phyloP scores from a whole-genome alignment of 495 filamentous ascomycete species.

The Elaphomyces granulatus region DNA sequence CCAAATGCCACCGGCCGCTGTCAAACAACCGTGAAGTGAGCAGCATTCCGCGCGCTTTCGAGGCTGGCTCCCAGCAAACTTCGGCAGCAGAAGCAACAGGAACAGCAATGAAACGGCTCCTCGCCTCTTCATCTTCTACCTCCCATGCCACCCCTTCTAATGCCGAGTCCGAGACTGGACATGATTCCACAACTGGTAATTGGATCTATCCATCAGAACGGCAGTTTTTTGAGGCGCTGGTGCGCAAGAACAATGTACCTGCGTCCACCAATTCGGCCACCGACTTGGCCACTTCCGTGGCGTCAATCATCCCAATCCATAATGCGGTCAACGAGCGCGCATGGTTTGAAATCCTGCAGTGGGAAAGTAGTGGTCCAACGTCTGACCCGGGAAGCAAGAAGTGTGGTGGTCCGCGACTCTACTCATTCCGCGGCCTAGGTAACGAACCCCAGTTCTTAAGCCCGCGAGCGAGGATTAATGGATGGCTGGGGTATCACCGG shows the following conservation, averaged over 20 bases:
- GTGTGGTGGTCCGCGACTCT: slow-evolving; percentile 70
- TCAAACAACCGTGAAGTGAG: slow-evolving; percentile 60
- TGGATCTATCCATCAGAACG: slow-evolving; percentile 96
- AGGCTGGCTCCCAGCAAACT: slow-evolving; percentile 17
- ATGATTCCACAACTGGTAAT: slow-evolving; percentile 51
- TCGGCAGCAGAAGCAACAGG: slow-evolving; percentile 4
- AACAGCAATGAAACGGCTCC: slow-evolving; percentile 13
- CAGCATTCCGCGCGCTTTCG: slow-evolving; percentile 57
- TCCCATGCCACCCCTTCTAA: slow-evolving; percentile 45
- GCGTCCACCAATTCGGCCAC: slow-evolving; percentile 24
- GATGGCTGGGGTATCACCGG: slow-evolving; percentile 66
- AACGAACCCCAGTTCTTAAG: slow-evolving; percentile 53
- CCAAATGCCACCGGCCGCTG: slow-evolving; percentile 30
- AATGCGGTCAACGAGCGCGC: slow-evolving; percentile 92
- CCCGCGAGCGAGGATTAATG: slow-evolving; percentile 69
- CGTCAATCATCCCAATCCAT: slow-evolving; percentile 87
- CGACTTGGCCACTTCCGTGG: slow-evolving; percentile 54
- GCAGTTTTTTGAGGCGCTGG: slow-evolving; percentile 92
- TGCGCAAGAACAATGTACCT: slow-evolving; percentile 53
- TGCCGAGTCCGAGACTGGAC: slow-evolving; percentile 55
- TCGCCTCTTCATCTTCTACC: slow-evolving; percentile 17
- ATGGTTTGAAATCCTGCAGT: slow-evolving; percentile 68
- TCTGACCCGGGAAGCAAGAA: slow-evolving; percentile 38
- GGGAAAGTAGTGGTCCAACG: slow-evolving; percentile 52
- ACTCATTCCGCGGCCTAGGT: slow-evolving; percentile 61